These are phyloP conservation scores for Penicillium arizonense DNA, from an alignment of 495 filamentous ascomycete species.

Conservation along the genomic window DNA sequence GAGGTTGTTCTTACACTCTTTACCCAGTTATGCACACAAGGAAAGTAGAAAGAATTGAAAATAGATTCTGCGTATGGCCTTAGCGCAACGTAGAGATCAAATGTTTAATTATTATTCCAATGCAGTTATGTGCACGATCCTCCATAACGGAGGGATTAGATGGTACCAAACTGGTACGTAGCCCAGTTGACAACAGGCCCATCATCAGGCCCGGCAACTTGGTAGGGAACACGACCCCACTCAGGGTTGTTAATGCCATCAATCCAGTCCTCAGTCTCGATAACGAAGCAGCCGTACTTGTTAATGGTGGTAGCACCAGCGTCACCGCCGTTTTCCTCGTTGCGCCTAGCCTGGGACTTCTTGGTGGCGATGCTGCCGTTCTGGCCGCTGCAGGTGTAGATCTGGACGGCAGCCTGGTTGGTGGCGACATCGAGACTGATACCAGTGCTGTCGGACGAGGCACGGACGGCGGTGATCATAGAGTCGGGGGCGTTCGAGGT, in stretches of 20 bases:
- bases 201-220: conserved; percentile 63
- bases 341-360: conserved; percentile 50
- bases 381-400: conserved; percentile 73
- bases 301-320: conserved; percentile 41
- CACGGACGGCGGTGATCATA: conserved; percentile 60
- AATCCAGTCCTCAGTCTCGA: conserved; percentile 67
- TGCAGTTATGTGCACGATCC: neutral
- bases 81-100: neutral
- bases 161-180: conserved; percentile 58
- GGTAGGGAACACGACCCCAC: conserved; percentile 61
- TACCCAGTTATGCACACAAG: too few species aligned
- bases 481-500: conserved; percentile 60
- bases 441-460: conserved; percentile 58
- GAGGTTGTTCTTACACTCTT: too few species aligned
- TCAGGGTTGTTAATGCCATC: conserved; percentile 78
- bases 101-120: conserved; percentile 2
- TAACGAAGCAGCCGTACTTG: conserved; percentile 70
- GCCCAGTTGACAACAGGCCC: conserved; percentile 63
- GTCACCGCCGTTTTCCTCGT: conserved; percentile 37
- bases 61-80: neutral
- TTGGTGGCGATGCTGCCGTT: conserved; percentile 61
- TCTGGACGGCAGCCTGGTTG: conserved; percentile 75
- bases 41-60: neutral
- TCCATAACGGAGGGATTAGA: conserved; percentile 2
- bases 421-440: conserved; percentile 71